Conservation (phyloP, 1,284 basidiomycete species). For the Salmacisia buchloeana region DNA sequence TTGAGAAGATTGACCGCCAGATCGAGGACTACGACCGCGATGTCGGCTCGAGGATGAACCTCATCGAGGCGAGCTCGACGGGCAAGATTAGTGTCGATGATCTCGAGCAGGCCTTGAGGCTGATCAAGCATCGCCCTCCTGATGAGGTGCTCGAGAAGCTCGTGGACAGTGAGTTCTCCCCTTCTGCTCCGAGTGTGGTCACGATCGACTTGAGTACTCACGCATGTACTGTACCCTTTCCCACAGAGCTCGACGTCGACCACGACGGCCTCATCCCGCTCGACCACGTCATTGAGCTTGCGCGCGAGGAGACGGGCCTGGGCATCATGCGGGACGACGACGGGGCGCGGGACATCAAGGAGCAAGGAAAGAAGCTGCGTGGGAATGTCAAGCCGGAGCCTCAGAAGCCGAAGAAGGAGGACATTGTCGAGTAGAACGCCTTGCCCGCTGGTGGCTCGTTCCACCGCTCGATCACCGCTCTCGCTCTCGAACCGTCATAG, state of each 20-base stretch:
- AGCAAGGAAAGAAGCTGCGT: constrained; percentile 26
- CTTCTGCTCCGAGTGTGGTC: too few relatives aligned
- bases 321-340: constrained; percentile 44
- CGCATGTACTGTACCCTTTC: too few relatives aligned
- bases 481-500: too few relatives aligned
- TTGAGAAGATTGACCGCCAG: constrained; percentile 90
- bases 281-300: constrained; percentile 52
- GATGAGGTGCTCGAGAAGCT: constrained; percentile 83
- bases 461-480: too few relatives aligned
- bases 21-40: constrained; percentile 77
- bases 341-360: constrained; percentile 30
- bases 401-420: constrained; percentile 39
- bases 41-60: constrained; percentile 81
- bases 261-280: constrained; percentile 78
- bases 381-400: neutral
- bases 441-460: too few relatives aligned
- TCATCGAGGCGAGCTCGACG: constrained; percentile 85
- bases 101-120: constrained; percentile 78
- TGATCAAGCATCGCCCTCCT: constrained; percentile 86
- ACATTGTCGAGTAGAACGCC: constrained; percentile 28
- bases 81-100: constrained; percentile 88
- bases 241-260: constrained; percentile 77
- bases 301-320: constrained; percentile 48
- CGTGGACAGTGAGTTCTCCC: constrained; percentile 59
- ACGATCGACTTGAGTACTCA: too few relatives aligned